Conservation (phyloP, 139 green algal genomes). For the Chlorella sp. region DNA sequence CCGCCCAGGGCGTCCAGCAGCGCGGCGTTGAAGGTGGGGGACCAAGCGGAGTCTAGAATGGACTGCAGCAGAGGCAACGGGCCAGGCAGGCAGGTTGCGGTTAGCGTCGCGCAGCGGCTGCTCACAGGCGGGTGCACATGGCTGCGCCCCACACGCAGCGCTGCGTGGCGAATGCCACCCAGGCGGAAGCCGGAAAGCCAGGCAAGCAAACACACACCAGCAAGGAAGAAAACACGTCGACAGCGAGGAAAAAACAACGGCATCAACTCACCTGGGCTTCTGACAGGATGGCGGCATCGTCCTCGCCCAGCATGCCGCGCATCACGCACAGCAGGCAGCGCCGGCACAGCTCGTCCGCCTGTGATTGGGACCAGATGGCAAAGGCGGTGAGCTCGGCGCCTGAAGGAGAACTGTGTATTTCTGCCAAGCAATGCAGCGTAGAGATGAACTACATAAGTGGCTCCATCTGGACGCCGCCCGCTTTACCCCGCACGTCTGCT, state of each 20-base stretch:
- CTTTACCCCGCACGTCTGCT: not conserved
- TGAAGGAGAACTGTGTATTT: too few species aligned
- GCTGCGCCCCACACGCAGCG: too few species aligned
- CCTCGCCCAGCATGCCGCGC: not conserved
- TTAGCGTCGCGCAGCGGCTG: too few species aligned
- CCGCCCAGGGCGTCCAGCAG: not conserved
- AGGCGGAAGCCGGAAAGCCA: too few species aligned
- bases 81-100: too few species aligned
- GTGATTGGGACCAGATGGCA: not conserved
- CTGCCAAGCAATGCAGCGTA: too few species aligned
- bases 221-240: too few species aligned
- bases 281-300: slow-evolving; percentile 2
- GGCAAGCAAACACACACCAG: too few species aligned
- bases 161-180: too few species aligned
- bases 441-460: too few species aligned
- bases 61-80: not conserved
- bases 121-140: too few species aligned
- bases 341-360: slow-evolving; percentile 32
- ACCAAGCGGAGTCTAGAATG: slow-evolving; percentile 17
- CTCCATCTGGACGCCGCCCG: not conserved
- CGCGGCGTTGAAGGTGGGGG: not conserved
- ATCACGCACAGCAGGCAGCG: slow-evolving; percentile 31
- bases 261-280: slow-evolving; percentile 12
- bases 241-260: not conserved
- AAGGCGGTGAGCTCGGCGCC: too few species aligned